phyloP scores from a whole-genome alignment of 306 rosid species.

The Pueraria montana region DNA sequence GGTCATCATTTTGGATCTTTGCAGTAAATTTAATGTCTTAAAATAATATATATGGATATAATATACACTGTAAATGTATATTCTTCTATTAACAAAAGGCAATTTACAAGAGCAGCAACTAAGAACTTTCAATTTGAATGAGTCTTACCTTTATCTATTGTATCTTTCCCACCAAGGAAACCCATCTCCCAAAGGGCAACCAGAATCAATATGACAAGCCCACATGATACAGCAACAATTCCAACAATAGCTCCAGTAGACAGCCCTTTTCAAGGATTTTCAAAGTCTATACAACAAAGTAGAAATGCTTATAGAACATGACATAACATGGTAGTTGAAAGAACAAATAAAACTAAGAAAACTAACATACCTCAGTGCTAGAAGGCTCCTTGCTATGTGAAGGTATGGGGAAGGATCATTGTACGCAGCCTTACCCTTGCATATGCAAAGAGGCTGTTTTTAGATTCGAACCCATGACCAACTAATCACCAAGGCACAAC shows the following conservation, averaged over 20 bases:
- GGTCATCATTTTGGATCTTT: background rate
- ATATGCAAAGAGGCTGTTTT: too few relatives aligned
- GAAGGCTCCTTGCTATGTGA: too few relatives aligned
- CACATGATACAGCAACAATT: slow-evolving; percentile 64
- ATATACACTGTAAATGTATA: background rate
- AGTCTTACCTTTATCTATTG: slow-evolving; percentile 65
- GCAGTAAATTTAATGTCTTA: slow-evolving; percentile 8
- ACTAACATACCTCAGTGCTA: background rate
- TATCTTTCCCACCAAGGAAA: slow-evolving; percentile 56
- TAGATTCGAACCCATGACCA: too few relatives aligned
- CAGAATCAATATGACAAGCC: slow-evolving; percentile 54
- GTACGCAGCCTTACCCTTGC: too few relatives aligned
- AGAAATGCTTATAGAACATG: slow-evolving; percentile 17
- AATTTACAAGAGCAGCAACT: slow-evolving; percentile 15
- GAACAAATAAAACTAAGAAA: background rate
- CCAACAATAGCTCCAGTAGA: slow-evolving; percentile 82
- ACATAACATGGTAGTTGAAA: background rate
- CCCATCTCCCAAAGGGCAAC: slow-evolving; percentile 62
- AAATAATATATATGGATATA: background rate
- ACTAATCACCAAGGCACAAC: too few relatives aligned
- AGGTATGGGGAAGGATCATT: too few relatives aligned
- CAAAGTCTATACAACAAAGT: slow-evolving; percentile 59
- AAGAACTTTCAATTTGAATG: slow-evolving; percentile 1
- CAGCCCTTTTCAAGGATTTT: slow-evolving; percentile 57
- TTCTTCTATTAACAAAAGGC: background rate